Percentiles rank a stretch among this genome's conserved stretches.
Conservation (phyloP, 1,284 basidiomycete genomes). For the Ganoderma resinaceum region DNA sequence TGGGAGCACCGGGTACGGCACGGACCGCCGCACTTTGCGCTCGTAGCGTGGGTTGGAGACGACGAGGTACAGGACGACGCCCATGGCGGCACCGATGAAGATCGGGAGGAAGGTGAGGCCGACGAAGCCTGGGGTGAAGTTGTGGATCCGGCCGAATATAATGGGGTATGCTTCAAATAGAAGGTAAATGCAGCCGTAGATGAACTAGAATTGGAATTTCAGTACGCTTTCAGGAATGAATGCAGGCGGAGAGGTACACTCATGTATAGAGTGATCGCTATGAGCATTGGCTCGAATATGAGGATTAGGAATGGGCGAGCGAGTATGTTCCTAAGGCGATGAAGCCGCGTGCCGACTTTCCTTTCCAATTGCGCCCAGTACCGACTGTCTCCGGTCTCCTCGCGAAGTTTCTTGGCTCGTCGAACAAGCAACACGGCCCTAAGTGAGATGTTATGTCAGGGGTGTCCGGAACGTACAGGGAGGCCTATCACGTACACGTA, state of each 20-base stretch:
- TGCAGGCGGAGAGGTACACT: conserved; percentile 36
- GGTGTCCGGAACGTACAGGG: conserved; percentile 4
- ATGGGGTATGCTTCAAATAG: conserved; percentile 45
- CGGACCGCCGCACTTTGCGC: conserved; percentile 40
- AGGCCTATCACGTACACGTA: conserved; percentile 48
- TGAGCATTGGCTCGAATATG: conserved; percentile 51
- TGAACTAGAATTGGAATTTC: conserved; percentile 35
- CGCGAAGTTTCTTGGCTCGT: conserved; percentile 41
- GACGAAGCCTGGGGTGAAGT: conserved; percentile 46
- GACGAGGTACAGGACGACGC: conserved; percentile 35
- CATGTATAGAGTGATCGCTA: conserved; percentile 52
- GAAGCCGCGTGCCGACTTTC: conserved; percentile 40
- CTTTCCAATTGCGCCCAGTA: conserved; percentile 53
- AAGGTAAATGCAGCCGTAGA: conserved; percentile 53
- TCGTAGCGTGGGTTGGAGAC: conserved; percentile 43
- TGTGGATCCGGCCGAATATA: conserved; percentile 40
- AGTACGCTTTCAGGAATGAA: not conserved
- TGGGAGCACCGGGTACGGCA: conserved; percentile 48
- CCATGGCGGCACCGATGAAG: conserved; percentile 44
- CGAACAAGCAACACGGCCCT: conserved; percentile 54
- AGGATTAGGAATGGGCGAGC: conserved; percentile 51
- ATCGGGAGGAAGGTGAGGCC: conserved; percentile 56
- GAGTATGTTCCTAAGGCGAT: conserved; percentile 42
- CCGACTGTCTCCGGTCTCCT: conserved; percentile 59
- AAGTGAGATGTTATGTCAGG: not conserved